A percentile compares a stretch with the other conserved stretches of the same genome.
Evolutionary conservation across 768 basidiomycete genomes (phyloP).

Genomic region (Hirschioporus abietinus): DNA sequence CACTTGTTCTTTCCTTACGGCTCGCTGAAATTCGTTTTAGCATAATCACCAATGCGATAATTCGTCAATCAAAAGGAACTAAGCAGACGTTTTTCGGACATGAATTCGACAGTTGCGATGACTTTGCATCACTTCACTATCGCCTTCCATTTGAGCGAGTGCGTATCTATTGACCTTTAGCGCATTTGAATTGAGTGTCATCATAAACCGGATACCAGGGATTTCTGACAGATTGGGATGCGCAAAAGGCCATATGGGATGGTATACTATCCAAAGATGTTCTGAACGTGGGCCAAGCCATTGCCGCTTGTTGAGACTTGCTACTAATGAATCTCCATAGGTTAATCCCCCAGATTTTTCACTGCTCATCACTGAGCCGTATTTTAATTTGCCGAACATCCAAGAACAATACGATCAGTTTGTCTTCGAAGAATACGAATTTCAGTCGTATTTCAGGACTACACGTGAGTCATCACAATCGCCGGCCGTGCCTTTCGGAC

Average conservation of each 20-base stretch:
- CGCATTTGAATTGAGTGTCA: slow-evolving; percentile 10
- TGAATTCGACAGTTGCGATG: slow-evolving; percentile 70
- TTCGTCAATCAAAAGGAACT: slow-evolving; percentile 74
- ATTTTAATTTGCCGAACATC: slow-evolving; percentile 88
- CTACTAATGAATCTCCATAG: slow-evolving; percentile 32
- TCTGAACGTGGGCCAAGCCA: slow-evolving; percentile 45
- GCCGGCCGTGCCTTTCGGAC: slow-evolving; percentile 4
- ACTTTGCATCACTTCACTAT: slow-evolving; percentile 78
- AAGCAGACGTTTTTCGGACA: slow-evolving; percentile 81
- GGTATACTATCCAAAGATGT: slow-evolving; percentile 72
- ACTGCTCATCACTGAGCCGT: slow-evolving; percentile 87
- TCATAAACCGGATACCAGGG: slow-evolving; percentile 49
- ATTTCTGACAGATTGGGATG: slow-evolving; percentile 92
- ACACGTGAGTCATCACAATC: slow-evolving; percentile 54
- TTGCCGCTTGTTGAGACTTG: slow-evolving; percentile 6
- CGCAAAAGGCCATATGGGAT: slow-evolving; percentile 93
- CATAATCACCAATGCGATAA: slow-evolving; percentile 74
- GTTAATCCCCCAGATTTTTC: slow-evolving; percentile 68
- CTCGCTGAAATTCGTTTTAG: slow-evolving; percentile 28
- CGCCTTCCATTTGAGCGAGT: slow-evolving; percentile 88
- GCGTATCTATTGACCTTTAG: slow-evolving; percentile 16
- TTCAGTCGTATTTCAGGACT: slow-evolving; percentile 72
- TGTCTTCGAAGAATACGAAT: slow-evolving; percentile 95
- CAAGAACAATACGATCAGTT: slow-evolving; percentile 94
- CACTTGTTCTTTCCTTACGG: background rate